These are phyloP conservation scores for Peronospora destructor DNA, from an alignment of 352 stramenopile genomes.

Conservation along the genomic window DNA sequence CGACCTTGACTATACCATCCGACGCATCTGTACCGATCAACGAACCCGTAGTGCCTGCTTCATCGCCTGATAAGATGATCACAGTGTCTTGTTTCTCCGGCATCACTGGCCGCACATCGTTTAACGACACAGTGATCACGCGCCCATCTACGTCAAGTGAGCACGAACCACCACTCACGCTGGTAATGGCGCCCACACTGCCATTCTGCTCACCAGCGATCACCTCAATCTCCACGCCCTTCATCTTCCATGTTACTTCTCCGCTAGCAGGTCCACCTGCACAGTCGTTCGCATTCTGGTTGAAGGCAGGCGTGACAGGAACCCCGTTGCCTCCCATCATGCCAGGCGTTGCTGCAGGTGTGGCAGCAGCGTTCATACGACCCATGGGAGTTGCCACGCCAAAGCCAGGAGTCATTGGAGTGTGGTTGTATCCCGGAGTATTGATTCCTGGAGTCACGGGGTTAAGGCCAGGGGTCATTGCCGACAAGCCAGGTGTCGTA, in stretches of 20 bases:
- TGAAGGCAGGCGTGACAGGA: conserved; percentile 74
- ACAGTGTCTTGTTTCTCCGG: conserved; percentile 85
- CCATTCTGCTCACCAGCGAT: conserved; percentile 54
- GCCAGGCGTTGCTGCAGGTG: conserved; percentile 62
- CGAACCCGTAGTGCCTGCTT: conserved; percentile 77
- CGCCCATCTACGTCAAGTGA: conserved; percentile 77
- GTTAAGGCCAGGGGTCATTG: conserved; percentile 77
- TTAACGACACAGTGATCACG: conserved; percentile 55
- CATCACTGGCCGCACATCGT: conserved; percentile 65
- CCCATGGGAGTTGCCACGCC: conserved; percentile 75
- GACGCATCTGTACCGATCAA: conserved; percentile 82
- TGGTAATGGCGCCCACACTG: conserved; percentile 71
- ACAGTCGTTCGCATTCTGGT: conserved; percentile 41
- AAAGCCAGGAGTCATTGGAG: conserved; percentile 82
- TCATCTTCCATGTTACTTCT: conserved; percentile 86
- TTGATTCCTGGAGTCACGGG: conserved; percentile 76
- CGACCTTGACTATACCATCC: conserved; percentile 86
- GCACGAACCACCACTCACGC: conserved; percentile 60
- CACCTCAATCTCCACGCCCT: conserved; percentile 80
- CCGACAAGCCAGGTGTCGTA: conserved; percentile 70
- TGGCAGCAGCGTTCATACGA: conserved; percentile 58
- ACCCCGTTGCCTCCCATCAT: conserved; percentile 59
- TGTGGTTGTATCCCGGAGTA: conserved; percentile 79
- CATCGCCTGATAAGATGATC: conserved; percentile 80
- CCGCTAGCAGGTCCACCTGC: conserved; percentile 33